A percentile compares a stretch with the other conserved stretches of the same genome.
Conservation (phyloP, 2,329 filamentous ascomycete genomes). For the Curvularia hawaiiensis region DNA sequence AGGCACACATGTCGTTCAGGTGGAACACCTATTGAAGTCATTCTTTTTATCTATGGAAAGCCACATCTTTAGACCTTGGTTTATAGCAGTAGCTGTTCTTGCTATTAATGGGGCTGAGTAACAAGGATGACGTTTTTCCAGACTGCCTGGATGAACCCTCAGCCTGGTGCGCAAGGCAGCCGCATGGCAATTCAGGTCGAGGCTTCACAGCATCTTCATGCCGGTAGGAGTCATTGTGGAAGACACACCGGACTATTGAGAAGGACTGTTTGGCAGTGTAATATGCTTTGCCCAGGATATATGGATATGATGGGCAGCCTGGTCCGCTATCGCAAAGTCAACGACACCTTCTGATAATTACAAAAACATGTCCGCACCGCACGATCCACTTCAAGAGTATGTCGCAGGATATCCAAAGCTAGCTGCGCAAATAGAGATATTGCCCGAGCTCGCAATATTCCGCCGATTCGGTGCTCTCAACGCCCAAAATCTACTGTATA, state of each 20-base stretch:
- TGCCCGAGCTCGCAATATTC: constrained; percentile 12
- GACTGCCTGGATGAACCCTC: not conserved
- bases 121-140: not conserved
- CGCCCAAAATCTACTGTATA: constrained; percentile 14
- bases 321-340: not conserved
- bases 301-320: not conserved
- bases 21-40: not conserved
- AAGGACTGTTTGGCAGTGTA: not conserved
- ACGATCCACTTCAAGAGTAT: not conserved
- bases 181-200: not conserved
- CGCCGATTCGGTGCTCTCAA: constrained; percentile 17
- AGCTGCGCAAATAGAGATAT: constrained; percentile 4
- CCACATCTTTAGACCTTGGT: not conserved
- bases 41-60: not conserved
- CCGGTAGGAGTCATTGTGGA: not conserved
- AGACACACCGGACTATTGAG: not conserved
- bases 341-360: not conserved
- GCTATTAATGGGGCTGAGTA: not conserved
- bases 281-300: not conserved
- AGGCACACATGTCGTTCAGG: not conserved
- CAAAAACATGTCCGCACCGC: not conserved
- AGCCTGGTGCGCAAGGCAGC: not conserved
- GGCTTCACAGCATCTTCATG: not conserved
- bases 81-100: not conserved
- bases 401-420: constrained; percentile 12